These are phyloP conservation scores for Albizia julibrissin DNA, from an alignment of 306 rosid species.

Conservation along the genomic window DNA sequence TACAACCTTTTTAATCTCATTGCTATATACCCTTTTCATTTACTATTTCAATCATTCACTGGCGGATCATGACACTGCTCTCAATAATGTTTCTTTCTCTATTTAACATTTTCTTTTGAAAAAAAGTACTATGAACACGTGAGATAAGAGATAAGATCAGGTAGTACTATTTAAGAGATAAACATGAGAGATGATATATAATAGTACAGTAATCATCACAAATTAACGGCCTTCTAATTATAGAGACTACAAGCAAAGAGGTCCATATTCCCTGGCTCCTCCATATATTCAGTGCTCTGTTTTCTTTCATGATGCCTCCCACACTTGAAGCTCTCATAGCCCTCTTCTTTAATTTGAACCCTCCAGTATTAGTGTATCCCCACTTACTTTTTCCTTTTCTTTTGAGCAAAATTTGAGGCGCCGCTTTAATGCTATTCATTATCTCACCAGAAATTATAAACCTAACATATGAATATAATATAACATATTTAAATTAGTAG, in stretches of 20 bases:
- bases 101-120: too few relatives aligned
- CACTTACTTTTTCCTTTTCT: not conserved
- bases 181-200: too few relatives aligned
- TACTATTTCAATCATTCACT: too few relatives aligned
- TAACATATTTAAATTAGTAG: too few relatives aligned
- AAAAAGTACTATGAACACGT: too few relatives aligned
- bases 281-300: not conserved
- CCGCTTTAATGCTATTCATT: not conserved
- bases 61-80: too few relatives aligned
- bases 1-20: too few relatives aligned
- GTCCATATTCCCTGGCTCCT: not conserved
- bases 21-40: too few relatives aligned
- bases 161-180: too few relatives aligned
- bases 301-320: not conserved
- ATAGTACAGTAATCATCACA: not conserved
- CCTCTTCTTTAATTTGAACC: constrained; percentile 20
- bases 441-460: not conserved
- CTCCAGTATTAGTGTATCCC: not conserved
- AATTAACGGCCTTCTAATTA: not conserved
- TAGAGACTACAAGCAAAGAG: constrained; percentile 6
- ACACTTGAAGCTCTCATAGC: not conserved
- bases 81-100: too few relatives aligned
- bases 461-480: not conserved
- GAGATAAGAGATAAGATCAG: too few relatives aligned
- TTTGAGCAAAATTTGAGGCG: not conserved